These are phyloP conservation scores for Lactifluus piperatus DNA, from an alignment of 768 basidiomycete genomes.

Conservation along the genomic window DNA sequence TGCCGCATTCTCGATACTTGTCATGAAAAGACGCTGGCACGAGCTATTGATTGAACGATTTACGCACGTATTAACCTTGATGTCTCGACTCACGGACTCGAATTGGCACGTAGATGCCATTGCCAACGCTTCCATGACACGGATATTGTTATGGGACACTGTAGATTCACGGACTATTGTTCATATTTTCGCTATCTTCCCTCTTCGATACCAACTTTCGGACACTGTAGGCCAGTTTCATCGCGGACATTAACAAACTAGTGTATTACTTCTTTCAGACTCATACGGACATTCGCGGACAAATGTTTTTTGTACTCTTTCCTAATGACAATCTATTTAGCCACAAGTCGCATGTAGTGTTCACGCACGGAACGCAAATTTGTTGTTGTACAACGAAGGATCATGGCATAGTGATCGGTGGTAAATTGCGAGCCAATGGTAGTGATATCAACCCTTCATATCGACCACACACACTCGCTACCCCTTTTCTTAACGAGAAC, in stretches of 20 bases:
- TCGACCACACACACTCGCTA: neutral
- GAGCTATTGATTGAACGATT: neutral
- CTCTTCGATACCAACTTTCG: conserved; percentile 4
- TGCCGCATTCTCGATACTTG: neutral
- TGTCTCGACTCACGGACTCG: conserved; percentile 9
- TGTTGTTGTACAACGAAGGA: neutral
- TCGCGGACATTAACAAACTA: conserved; percentile 3
- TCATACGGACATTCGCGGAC: conserved; percentile 8
- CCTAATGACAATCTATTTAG: conserved; percentile 4
- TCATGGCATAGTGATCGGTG: neutral
- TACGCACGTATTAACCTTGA: neutral
- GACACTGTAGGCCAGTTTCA: conserved; percentile 13
- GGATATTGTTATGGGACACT: neutral
- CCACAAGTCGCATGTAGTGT: neutral
- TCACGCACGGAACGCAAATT: neutral
- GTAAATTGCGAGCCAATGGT: neutral
- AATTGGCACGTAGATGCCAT: neutral
- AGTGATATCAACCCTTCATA: neutral
- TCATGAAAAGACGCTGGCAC: conserved; percentile 2
- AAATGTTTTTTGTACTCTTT: conserved; percentile 11
- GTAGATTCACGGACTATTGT: conserved; percentile 17
- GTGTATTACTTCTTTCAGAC: conserved; percentile 6
- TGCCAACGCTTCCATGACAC: conserved; percentile 2
- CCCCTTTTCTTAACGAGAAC: neutral
- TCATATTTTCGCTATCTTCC: conserved; percentile 3